phyloP scores from a whole-genome alignment of 495 filamentous ascomycete genomes.

The Penicillium turbatum region DNA sequence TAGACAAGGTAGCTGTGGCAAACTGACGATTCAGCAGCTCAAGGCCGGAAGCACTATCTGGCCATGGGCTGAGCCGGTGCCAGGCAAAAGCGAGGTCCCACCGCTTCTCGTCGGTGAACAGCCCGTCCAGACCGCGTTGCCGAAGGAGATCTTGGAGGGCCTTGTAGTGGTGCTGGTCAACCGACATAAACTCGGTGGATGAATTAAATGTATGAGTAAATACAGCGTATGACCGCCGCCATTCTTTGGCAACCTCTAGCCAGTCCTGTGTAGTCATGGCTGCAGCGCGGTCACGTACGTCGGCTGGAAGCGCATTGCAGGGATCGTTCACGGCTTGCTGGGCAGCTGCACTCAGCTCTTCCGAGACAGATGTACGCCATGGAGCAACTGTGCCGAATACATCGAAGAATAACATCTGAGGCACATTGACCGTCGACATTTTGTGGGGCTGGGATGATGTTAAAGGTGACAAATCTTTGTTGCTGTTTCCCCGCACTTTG shows the following conservation, averaged over 20 bases:
- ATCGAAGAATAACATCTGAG: slow-evolving; percentile 55
- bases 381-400: slow-evolving; percentile 76
- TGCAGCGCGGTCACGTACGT: slow-evolving; percentile 45
- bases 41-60: slow-evolving; percentile 57
- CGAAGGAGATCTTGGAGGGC: slow-evolving; percentile 54
- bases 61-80: slow-evolving; percentile 69
- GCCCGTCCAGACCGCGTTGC: slow-evolving; percentile 47
- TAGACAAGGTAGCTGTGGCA: slow-evolving; percentile 63
- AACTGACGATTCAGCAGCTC: slow-evolving; percentile 49
- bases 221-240: slow-evolving; percentile 57
- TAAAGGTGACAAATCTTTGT: background rate
- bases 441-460: background rate
- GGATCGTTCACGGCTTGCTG: slow-evolving; percentile 41
- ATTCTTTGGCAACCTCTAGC: slow-evolving; percentile 59
- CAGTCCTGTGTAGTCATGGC: slow-evolving; percentile 54
- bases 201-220: slow-evolving; percentile 54
- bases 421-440: slow-evolving; percentile 33
- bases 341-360: slow-evolving; percentile 41
- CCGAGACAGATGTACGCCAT: slow-evolving; percentile 60
- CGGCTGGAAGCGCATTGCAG: slow-evolving; percentile 37
- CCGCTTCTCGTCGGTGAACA: slow-evolving; percentile 58
- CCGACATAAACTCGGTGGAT: slow-evolving; percentile 46
- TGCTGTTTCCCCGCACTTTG: background rate
- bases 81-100: slow-evolving; percentile 56
- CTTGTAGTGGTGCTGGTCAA: slow-evolving; percentile 66